Conservation (phyloP, 805 yeast genomes). For the Nakazawaea holstii region DNA sequence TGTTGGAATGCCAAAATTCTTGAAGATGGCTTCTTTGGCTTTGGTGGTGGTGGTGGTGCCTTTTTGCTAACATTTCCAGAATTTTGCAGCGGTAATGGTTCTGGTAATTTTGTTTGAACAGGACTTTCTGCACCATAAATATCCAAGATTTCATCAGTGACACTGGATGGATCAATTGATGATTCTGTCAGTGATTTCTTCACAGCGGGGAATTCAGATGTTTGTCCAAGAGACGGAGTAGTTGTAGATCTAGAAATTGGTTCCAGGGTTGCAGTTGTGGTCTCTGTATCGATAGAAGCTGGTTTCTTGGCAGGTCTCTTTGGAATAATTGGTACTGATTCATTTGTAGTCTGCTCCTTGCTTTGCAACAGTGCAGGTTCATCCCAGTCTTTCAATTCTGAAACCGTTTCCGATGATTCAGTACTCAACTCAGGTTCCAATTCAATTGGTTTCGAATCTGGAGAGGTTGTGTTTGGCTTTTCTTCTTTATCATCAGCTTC, state of each 20-base stretch:
- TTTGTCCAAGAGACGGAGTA: background rate
- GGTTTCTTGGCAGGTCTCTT: background rate
- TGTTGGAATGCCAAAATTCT: conserved; percentile 80
- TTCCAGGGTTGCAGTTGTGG: too few species aligned
- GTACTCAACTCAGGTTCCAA: background rate
- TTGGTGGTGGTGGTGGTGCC: conserved; percentile 55
- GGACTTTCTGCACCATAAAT: conserved; percentile 17
- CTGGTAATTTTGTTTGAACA: conserved; percentile 10
- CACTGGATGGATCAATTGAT: background rate
- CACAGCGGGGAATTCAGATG: conserved; percentile 14
- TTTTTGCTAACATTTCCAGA: conserved; percentile 7
- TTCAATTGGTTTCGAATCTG: too few species aligned
- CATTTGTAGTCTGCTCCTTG: background rate
- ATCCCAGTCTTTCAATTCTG: too few species aligned
- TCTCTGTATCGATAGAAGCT: too few species aligned
- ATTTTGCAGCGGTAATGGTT: conserved; percentile 5
- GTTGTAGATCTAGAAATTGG: background rate
- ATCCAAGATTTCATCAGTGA: conserved; percentile 14
- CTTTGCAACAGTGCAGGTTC: background rate
- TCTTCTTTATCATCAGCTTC: background rate
- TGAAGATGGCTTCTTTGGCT: conserved; percentile 74
- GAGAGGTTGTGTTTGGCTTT: too few species aligned
- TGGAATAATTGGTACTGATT: background rate
- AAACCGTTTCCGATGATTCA: too few species aligned
- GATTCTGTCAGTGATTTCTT: conserved; percentile 8